Percentiles rank a stretch among this genome's conserved stretches.
Evolutionary conservation across 345 rosid species (phyloP).

Genomic region (Eucalyptus dawsonii): DNA sequence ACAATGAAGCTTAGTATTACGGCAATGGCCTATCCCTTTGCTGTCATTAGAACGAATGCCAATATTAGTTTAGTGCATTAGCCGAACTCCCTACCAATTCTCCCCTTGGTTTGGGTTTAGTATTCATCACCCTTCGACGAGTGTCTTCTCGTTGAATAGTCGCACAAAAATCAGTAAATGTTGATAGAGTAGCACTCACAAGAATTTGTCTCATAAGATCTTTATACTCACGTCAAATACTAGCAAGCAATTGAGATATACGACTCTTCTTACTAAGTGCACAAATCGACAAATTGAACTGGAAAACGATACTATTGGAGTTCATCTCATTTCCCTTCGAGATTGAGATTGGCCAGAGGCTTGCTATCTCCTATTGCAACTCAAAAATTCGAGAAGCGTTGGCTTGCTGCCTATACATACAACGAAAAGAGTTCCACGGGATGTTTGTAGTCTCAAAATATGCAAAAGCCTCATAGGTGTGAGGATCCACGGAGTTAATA

Average conservation of each 20-base stretch:
- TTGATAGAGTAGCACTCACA: not conserved
- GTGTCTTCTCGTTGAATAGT: not conserved
- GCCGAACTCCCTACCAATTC: not conserved
- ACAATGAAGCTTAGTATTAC: not conserved
- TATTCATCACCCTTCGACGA: not conserved
- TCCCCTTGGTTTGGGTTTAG: not conserved
- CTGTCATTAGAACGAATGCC: not conserved
- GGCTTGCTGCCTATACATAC: not conserved
- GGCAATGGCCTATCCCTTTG: not conserved
- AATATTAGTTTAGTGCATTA: not conserved
- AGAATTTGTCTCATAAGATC: not conserved
- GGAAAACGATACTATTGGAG: not conserved
- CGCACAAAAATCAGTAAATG: not conserved
- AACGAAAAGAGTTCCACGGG: rapidly evolving
- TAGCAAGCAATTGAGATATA: not conserved
- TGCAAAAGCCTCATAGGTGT: not conserved
- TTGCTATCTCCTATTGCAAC: not conserved
- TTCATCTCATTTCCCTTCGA: not conserved
- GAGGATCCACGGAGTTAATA: not conserved
- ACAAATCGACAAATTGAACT: not conserved
- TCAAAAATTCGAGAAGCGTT: not conserved
- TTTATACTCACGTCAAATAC: not conserved
- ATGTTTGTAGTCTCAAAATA: not conserved
- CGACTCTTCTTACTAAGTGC: not conserved
- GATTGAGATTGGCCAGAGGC: not conserved